A percentile compares a stretch with the other conserved stretches of the same genome.
Evolutionary conservation across 805 yeast genomes (phyloP).

Genomic region (Saccharomyces paradoxus): DNA sequence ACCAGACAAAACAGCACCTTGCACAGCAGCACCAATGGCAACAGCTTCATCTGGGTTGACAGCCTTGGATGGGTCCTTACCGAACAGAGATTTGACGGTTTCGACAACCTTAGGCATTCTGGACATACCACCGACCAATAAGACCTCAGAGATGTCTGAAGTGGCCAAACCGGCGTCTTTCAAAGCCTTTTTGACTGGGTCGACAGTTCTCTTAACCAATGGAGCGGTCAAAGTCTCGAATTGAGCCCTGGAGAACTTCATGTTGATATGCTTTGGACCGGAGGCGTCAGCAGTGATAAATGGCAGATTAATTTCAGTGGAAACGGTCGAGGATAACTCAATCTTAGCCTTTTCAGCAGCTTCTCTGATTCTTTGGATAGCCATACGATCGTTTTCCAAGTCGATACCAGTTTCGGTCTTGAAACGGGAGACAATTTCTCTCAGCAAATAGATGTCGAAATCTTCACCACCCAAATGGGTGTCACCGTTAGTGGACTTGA

Average conservation of each 20-base stretch:
- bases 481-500: constrained; percentile 91
- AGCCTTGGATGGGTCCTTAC: constrained; percentile 78
- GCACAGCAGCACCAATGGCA: constrained; percentile 95
- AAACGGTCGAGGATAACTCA: constrained; percentile 61
- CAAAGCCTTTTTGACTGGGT: constrained; percentile 70
- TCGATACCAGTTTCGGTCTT: constrained; percentile 61
- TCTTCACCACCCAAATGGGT: constrained; percentile 87
- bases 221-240: constrained; percentile 62
- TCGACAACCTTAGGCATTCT: constrained; percentile 78
- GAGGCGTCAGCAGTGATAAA: constrained; percentile 78
- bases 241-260: constrained; percentile 62
- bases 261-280: constrained; percentile 59
- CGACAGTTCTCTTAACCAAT: constrained; percentile 61
- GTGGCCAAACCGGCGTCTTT: constrained; percentile 64
- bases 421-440: constrained; percentile 74
- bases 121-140: constrained; percentile 83
- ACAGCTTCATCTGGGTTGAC: constrained; percentile 95
- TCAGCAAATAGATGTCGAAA: constrained; percentile 77
- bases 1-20: constrained; percentile 94
- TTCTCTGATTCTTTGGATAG: constrained; percentile 76
- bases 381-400: constrained; percentile 49
- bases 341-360: constrained; percentile 79
- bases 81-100: constrained; percentile 64
- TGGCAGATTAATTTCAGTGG: constrained; percentile 65
- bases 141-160: constrained; percentile 65